Evolutionary conservation across 2,329 filamentous ascomycete species (phyloP), one percentile per base, ranked within the genome.

Genomic region (Pseudocercospora fijiensis): DNA sequence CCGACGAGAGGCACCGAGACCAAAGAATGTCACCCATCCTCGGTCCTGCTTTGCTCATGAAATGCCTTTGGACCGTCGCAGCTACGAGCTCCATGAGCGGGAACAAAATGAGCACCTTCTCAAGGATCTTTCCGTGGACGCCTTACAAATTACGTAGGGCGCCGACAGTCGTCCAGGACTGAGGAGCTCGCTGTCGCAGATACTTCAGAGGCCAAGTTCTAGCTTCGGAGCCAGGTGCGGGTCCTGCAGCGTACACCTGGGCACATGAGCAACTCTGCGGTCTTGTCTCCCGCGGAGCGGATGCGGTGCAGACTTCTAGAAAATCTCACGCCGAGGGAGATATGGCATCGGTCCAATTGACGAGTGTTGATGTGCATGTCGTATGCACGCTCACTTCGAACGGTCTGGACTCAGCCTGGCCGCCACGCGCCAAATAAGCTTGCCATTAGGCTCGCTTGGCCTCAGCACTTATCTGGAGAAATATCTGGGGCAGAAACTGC

Each of bases 401-500:
- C 11, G 49, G 28, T 53, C 26, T 53, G 49, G 49, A 53, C 49
- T 53, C 49, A 24, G 22, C 22, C 20, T 26, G 16, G 24, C 49
- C 49, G 49, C 26, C 49, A 41, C 11, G 22, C 49, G 24, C 49
- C 26, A 53, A 28, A 53, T 53, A 53, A 30, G 49, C 49, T 53
- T 53, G 49, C 49, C 16, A 27, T 53, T 53, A 30, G 26, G 24
- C 49, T 53, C 16, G 26, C 49, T 53, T 53, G 26, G 49, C 22
- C 49, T 26, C 24, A 53, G 13, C 49, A 53, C 2, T 3, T 22
- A 24, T 27, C 49, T 30, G 49, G 22, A 49, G 49, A n/a, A 53
- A 28, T 16, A 53, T 30, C 49, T 53, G 49, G 49, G 49, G 49
- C 24, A 52, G 24, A 30, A 53, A 53, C 26, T 53, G 49, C 49